Percentiles rank a stretch among this genome's conserved stretches.
These are phyloP conservation scores for Neophaeococcomyces aloes DNA, from an alignment of 2,329 filamentous ascomycete genomes.

Conservation along the genomic window DNA sequence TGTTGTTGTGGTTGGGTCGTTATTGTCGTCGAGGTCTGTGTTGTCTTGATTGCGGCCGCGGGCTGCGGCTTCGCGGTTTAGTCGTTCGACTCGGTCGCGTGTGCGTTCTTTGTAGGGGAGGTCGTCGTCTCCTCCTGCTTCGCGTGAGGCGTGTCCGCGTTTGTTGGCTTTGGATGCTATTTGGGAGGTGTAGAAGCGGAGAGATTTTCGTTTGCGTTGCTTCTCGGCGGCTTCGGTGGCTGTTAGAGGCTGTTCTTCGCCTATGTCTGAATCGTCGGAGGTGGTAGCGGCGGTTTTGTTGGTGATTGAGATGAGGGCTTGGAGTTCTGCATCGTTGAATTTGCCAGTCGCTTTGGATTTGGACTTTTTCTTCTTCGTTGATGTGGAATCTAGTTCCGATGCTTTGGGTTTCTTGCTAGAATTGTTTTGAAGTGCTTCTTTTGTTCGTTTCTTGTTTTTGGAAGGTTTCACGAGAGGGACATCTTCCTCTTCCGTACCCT, in stretches of 20 bases:
- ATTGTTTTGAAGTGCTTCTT: conserved; percentile 19
- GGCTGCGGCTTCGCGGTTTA: conserved; percentile 80
- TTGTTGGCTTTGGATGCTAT: conserved; percentile 91
- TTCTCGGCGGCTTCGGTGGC: conserved; percentile 75
- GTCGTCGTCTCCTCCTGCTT: conserved; percentile 51
- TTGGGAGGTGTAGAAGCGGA: conserved; percentile 97
- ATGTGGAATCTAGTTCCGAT: conserved; percentile 6
- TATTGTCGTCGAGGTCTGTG: conserved; percentile 53
- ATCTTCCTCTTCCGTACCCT: conserved; percentile 16
- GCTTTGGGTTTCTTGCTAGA: conserved; percentile 31
- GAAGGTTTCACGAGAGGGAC: conserved; percentile 28
- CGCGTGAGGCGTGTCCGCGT: conserved; percentile 51
- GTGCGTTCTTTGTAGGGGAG: conserved; percentile 77
- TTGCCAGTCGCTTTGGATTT: conserved; percentile 56
- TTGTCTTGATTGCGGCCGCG: conserved; percentile 60
- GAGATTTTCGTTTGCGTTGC: conserved; percentile 74
- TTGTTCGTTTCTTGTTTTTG: conserved; percentile 26
- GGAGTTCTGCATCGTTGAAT: conserved; percentile 40
- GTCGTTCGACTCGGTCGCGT: conserved; percentile 70
- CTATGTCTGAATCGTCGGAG: conserved; percentile 75
- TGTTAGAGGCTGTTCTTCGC: conserved; percentile 74
- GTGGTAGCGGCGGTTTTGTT: conserved; percentile 28
- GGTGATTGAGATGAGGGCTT: conserved; percentile 32
- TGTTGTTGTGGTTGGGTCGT: conserved; percentile 24
- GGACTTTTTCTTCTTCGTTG: conserved; percentile 38